These are phyloP conservation scores for Lasiodiplodia sp. DNA, from an alignment of 2,329 filamentous ascomycete species.

Conservation along the genomic window DNA sequence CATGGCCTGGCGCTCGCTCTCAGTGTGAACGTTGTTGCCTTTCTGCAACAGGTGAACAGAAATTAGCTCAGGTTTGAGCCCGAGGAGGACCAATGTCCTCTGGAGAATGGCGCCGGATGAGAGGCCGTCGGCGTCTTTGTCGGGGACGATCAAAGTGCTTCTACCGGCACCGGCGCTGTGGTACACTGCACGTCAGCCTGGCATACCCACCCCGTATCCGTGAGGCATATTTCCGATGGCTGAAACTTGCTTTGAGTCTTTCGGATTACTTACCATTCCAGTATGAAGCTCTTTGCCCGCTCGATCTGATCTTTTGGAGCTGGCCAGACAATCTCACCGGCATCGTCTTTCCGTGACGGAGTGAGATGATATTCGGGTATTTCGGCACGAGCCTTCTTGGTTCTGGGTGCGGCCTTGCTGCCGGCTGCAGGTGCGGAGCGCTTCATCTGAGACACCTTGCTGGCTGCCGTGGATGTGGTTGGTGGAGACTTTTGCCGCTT, in stretches of 20 bases:
- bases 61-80: conserved; percentile 61
- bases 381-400: conserved; percentile 22
- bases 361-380: conserved; percentile 29
- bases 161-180: conserved; percentile 60
- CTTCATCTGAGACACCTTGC: conserved; percentile 17
- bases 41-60: conserved; percentile 67
- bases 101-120: conserved; percentile 69
- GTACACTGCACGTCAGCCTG: neutral
- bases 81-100: conserved; percentile 65
- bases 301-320: conserved; percentile 64
- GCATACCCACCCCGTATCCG: neutral
- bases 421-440: conserved; percentile 3
- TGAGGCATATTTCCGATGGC: neutral
- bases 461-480: neutral
- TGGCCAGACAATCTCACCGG: conserved; percentile 59
- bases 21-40: conserved; percentile 65
- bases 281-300: conserved; percentile 63
- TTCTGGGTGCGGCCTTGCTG: conserved; percentile 4
- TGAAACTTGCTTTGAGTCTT: neutral
- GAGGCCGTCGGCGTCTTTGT: conserved; percentile 74
- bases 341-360: conserved; percentile 12
- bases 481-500: neutral
- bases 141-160: conserved; percentile 67
- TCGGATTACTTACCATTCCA: conserved; percentile 58
- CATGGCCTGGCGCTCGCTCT: conserved; percentile 61